Base-by-base conservation (phyloP, 306 rosid species). In the Sesbania bispinosa region DNA sequence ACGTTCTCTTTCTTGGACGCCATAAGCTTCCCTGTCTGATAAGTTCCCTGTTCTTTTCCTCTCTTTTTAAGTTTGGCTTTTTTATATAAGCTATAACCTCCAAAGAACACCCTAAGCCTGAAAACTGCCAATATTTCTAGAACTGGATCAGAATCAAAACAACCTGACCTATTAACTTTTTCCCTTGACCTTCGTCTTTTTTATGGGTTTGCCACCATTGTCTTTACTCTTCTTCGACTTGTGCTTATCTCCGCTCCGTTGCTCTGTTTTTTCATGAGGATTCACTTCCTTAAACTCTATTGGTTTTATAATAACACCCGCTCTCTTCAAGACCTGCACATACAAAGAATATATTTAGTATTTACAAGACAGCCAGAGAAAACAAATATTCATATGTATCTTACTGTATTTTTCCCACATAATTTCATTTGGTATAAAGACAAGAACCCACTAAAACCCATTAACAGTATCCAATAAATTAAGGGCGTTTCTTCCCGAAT, bases 281-380 rank as follows among this genome's bases (percentile, higher is more conserved):
- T 94, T 80, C 71, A 89, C 92, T 69, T 92, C 96, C 82, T 80
- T 77, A 58, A 62, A 86, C 82, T 79, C 85, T 8, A 94, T 64
- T 8, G 99, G 97, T 58, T 80, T 87, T 71, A 91, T 94, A 35
- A 89, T 86, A 60, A 85, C 81, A 55, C 99, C 97, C 1, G 97
- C 74, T 54, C 73, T 94, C 88, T 91, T 94, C 77, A 89, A 73
- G 67, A 94, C 96, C 99, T 94, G 88, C 73, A 77, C 18, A 73
- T 26, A 62, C 18, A n/a, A 59, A 46, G 5, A 48, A 15, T 71
- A 62, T 59, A 8, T 16, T 63, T 16, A 57, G 10, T 42, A 69
- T 16, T 10, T 52, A 2, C 20, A 29, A 11, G 19, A 27, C 27
- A 16, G n/a, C n/a, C n/a, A n/a, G n/a, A n/a, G n/a, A n/a, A n/a